phyloP scores from a whole-genome alignment of 306 rosid genomes.

The Chamaecrista fasciculata region DNA sequence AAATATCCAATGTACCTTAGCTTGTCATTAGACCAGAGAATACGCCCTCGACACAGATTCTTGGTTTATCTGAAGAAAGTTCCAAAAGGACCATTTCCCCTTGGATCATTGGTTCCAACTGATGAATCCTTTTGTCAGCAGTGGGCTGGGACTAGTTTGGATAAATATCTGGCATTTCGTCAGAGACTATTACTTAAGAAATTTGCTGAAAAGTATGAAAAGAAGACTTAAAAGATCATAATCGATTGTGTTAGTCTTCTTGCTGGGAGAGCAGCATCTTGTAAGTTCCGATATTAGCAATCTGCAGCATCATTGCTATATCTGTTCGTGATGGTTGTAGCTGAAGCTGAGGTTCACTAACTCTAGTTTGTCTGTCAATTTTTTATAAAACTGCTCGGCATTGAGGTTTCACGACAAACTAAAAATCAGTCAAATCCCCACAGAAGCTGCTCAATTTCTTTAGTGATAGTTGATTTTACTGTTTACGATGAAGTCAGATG shows the following conservation, averaged over 20 bases:
- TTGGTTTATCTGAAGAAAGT: slow-evolving; percentile 91
- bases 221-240: slow-evolving; percentile 40
- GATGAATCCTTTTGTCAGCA: slow-evolving; percentile 87
- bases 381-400: background rate
- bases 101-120: slow-evolving; percentile 82
- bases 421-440: slow-evolving; percentile 21
- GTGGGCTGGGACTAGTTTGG: slow-evolving; percentile 95
- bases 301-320: slow-evolving; percentile 1
- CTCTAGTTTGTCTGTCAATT: slow-evolving; percentile 8
- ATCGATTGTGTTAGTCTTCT: slow-evolving; percentile 23
- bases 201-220: slow-evolving; percentile 76
- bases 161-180: slow-evolving; percentile 78
- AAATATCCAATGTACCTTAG: slow-evolving; percentile 94
- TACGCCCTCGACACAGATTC: slow-evolving; percentile 96
- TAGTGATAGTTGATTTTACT: background rate
- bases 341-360: slow-evolving; percentile 29
- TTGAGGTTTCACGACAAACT: background rate
- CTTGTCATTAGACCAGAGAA: slow-evolving; percentile 94
- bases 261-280: slow-evolving; percentile 33
- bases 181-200: slow-evolving; percentile 68
- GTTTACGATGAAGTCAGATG: slow-evolving; percentile 15
- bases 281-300: background rate
- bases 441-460: slow-evolving; percentile 33
- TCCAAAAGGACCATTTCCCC: slow-evolving; percentile 96
- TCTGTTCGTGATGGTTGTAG: background rate